Base-by-base conservation (phyloP, 2,329 filamentous ascomycete genomes). In the Penicillium digitatum region DNA sequence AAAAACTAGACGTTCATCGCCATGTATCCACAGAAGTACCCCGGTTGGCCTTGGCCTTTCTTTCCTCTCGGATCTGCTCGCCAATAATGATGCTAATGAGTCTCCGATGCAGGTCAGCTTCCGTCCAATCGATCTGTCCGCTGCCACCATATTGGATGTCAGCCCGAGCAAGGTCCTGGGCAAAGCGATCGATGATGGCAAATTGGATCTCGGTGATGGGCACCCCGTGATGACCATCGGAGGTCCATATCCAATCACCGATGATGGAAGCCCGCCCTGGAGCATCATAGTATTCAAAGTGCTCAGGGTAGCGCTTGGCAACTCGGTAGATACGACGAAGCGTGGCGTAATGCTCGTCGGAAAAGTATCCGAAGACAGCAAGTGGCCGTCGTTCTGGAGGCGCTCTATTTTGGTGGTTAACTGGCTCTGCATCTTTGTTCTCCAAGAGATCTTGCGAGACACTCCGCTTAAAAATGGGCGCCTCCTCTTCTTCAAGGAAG, bases 61-160 rank as follows among this genome's bases (percentile, higher is more conserved):
- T 62, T 55, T 77, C 74, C 49, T 69, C 68, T 62, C 76, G 67
- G 47, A 78, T 72, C 55, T 75, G 72, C 59, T 78, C 76, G 32
- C 76, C 76, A 64, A 78, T 74, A 27, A 78, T 76, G 52, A 79
- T 70, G 55, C 76, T 76, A 54, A 77, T 75, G 55, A 79, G 62
- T 58, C 74, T 67, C 60, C 69, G 69, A 55, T 75, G 70, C 54
- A 79, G 61, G 40, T 79, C 74, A 45, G 75, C 72, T 40, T 76
- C 74, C 26, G 66, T 72, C 76, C 76, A 79, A 48, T 71, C 74
- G 60, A 74, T 62, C 52, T 66, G 67, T 32, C 69, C 74, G 39
- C 65, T 66, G 20, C 72, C 72, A 42, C 73, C 74, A 44, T 67
- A 68, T 51, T 65, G 67, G 53, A 70, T 56, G 54, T 73, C 70